Evolutionary conservation across 2,329 filamentous ascomycete genomes (phyloP).

Genomic region (Pseudogymnoascus destructans): DNA sequence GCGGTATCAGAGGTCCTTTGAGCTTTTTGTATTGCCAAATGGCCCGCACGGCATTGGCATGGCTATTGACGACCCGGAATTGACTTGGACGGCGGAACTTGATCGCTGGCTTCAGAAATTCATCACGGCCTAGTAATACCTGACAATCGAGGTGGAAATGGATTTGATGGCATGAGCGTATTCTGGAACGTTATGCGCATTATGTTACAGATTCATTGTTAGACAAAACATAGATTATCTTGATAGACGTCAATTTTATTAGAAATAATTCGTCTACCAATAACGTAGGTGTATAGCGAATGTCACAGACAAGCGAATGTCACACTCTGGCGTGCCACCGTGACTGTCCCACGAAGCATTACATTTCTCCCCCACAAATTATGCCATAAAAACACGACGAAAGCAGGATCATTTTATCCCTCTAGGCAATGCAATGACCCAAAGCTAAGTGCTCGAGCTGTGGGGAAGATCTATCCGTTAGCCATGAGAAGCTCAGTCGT

Average conservation of each 20-base stretch:
- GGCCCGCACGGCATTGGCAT: constrained; percentile 23
- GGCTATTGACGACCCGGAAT: constrained; percentile 18
- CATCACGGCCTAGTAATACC: constrained; percentile 13
- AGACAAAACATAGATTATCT: neutral
- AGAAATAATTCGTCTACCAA: neutral
- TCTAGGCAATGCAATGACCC: no score
- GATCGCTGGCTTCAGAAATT: constrained; percentile 22
- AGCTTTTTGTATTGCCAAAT: constrained; percentile 22
- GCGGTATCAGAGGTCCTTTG: constrained; percentile 16
- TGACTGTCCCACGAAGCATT: no score
- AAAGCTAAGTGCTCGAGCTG: no score
- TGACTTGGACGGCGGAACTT: constrained; percentile 22
- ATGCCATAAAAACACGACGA: neutral
- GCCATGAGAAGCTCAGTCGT: no score
- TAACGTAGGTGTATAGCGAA: no score
- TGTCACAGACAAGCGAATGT: no score
- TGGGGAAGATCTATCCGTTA: no score
- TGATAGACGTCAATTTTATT: neutral
- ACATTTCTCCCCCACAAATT: neutral
- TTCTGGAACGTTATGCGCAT: neutral
- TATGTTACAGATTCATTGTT: neutral
- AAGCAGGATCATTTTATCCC: no score
- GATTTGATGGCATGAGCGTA: neutral
- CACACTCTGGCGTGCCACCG: no score
- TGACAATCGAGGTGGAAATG: neutral